Evolutionary conservation across 352 stramenopile species (phyloP).

Genomic region (Phytophthora idaei): DNA sequence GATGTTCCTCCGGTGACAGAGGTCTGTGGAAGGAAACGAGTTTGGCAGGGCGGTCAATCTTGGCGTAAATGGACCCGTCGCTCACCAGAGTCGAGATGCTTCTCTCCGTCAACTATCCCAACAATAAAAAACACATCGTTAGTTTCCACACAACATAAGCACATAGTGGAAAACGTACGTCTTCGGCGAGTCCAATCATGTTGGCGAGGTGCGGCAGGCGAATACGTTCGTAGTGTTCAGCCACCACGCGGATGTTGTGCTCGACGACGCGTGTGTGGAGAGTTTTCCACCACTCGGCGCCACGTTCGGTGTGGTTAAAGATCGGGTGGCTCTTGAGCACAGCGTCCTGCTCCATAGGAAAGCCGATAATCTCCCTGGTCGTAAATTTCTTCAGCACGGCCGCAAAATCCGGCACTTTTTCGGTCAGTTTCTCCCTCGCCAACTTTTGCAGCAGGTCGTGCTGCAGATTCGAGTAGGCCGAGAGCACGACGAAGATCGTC

Average conservation of each 20-base stretch:
- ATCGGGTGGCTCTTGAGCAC: conserved; percentile 84
- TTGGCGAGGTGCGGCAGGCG: conserved; percentile 91
- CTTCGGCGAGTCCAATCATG: conserved; percentile 93
- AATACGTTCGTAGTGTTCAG: conserved; percentile 97
- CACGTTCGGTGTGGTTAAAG: conserved; percentile 79
- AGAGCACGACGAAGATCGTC: conserved; percentile 79
- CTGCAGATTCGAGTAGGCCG: conserved; percentile 79
- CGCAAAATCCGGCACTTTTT: conserved; percentile 70
- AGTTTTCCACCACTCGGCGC: conserved; percentile 84
- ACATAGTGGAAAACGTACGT: conserved; percentile 49
- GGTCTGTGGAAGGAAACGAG: conserved; percentile 94
- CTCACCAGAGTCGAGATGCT: conserved; percentile 93
- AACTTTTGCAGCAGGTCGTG: conserved; percentile 78
- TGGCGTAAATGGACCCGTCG: conserved; percentile 94
- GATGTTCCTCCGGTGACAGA: conserved; percentile 92
- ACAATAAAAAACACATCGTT: conserved; percentile 15
- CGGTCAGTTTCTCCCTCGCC: conserved; percentile 60
- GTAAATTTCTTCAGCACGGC: conserved; percentile 90
- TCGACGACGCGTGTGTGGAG: conserved; percentile 95
- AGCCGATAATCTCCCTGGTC: conserved; percentile 97
- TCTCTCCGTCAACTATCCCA: conserved; percentile 63
- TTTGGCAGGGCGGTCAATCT: conserved; percentile 98
- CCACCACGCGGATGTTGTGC: conserved; percentile 97
- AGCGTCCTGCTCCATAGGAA: conserved; percentile 90
- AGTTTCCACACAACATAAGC: background rate